A percentile compares a stretch with the other conserved stretches of the same genome.
These are phyloP conservation scores for Tulasnella sp. DNA, from an alignment of 768 basidiomycete species.

Conservation along the genomic window DNA sequence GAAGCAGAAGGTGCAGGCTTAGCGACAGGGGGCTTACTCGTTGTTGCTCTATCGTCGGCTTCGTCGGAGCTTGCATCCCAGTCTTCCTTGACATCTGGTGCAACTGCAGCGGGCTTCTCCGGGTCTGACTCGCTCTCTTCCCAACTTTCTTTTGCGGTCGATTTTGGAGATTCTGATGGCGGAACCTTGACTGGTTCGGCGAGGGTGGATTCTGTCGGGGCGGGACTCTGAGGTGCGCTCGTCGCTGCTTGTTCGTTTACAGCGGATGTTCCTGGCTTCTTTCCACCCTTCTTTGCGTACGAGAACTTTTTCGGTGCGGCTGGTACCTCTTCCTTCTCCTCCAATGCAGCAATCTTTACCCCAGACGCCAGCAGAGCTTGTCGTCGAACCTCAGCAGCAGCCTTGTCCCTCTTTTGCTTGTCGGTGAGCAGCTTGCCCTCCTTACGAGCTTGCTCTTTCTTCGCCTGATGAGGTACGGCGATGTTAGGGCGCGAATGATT, in stretches of 20 bases:
- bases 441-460: conserved; percentile 82
- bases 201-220: conserved; percentile 17
- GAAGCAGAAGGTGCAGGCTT: not conserved
- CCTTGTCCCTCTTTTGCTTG: conserved; percentile 90
- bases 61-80: conserved; percentile 63
- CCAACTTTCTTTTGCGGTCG: conserved; percentile 29
- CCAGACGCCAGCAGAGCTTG: conserved; percentile 85
- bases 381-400: conserved; percentile 80
- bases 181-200: conserved; percentile 14
- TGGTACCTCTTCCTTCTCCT: conserved; percentile 38
- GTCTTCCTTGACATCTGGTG: conserved; percentile 27
- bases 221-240: conserved; percentile 22
- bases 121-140: conserved; percentile 29
- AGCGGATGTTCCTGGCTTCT: conserved; percentile 8
- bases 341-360: conserved; percentile 81
- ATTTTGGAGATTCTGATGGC: conserved; percentile 32
- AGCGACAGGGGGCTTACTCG: not conserved
- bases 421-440: conserved; percentile 93
- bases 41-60: conserved; percentile 37
- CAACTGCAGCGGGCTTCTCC: conserved; percentile 25
- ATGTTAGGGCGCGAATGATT: too few relatives aligned
- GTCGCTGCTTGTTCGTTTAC: not conserved
- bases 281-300: conserved; percentile 55
- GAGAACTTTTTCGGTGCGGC: conserved; percentile 57
- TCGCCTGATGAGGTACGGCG: conserved; percentile 48